Evolutionary conservation across 2,329 filamentous ascomycete genomes (phyloP).

Genomic region (Thelonectria rubi): DNA sequence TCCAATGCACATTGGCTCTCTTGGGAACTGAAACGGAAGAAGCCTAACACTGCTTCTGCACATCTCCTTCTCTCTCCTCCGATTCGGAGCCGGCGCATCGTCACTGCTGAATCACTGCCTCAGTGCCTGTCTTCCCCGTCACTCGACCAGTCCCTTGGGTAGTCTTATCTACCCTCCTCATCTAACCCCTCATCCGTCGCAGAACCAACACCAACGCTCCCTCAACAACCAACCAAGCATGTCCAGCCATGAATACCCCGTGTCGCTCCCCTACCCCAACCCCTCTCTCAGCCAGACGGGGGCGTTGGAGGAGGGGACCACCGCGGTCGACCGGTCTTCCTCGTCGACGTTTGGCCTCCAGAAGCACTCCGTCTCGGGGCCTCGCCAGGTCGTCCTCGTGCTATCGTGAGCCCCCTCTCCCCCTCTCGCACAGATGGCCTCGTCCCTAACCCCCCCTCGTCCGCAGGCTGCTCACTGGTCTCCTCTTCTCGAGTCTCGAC

Average conservation of each 20-base stretch:
- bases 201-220: neutral
- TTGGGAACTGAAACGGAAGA: no score
- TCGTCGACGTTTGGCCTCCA: conserved; percentile 29
- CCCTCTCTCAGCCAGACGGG: conserved; percentile 45
- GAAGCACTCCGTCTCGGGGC: conserved; percentile 37
- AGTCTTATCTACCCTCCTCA: neutral
- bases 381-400: conserved; percentile 47
- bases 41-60: no score
- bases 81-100: no score
- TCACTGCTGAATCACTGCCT: no score
- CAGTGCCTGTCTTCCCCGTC: no score
- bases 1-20: no score
- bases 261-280: conserved; percentile 49
- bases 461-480: conserved; percentile 60
- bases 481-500: conserved; percentile 66
- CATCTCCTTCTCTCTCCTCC: no score
- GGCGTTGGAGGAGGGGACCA: conserved; percentile 25
- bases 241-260: conserved; percentile 38
- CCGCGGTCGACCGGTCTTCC: conserved; percentile 3
- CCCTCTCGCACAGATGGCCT: no score
- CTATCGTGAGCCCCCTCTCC: conserved; percentile 43
- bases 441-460: no score
- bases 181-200: no score
- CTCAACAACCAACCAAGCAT: conserved; percentile 30
- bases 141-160: no score